Base-by-base conservation (phyloP, 2,329 filamentous ascomycete genomes). In the Neofusicoccum cordaticola region DNA sequence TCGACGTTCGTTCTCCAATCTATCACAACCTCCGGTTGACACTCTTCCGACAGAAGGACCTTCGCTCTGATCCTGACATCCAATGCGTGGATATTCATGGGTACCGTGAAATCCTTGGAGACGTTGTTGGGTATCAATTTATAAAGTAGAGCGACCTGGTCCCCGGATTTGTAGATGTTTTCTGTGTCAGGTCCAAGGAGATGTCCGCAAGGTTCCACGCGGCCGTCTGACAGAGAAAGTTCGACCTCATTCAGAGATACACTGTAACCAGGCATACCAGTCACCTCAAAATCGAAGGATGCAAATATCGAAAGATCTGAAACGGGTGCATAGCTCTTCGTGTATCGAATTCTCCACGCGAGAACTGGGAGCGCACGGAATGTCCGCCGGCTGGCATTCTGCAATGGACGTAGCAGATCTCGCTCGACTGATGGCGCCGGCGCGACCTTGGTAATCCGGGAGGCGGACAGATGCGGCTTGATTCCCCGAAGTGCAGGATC, bases 111-210 rank as follows among this genome's bases (percentile, higher is more conserved):
- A 13, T 57, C 58, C 22, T 63, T 64, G 31, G 57, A 58, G 6
- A 60, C 53, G 7, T 61, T 31, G 42, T 61, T 58, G 77, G 86
- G 86, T 11, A 79, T 78, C 65, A 92, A 84, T 62, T 85, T 86
- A 78, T 92, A 94, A 62, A 93, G 80, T 69, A 92, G 87, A 1
- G 89, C 90, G 67, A 92, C 79, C 74, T 93, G 90, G 72, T 94
- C 91, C 69, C 90, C 88, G 15, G 90, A 86, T 13, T 87, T 86
- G 72, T 88, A 89, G 47, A 81, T 80, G 31, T 89, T 78, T 4
- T 87, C 85, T 19, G 89, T 78, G 3, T 70, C 70, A 42, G 77
- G 75, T 67, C 85, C 86, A 13, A 90, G 60, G 15, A 68, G 62
- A 9, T 68, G 67, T 5, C 68, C 66, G 53, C 75, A 82, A 65